Base-by-base conservation (phyloP, 345 rosid genomes). In the Eucalyptus erythrocorys region DNA sequence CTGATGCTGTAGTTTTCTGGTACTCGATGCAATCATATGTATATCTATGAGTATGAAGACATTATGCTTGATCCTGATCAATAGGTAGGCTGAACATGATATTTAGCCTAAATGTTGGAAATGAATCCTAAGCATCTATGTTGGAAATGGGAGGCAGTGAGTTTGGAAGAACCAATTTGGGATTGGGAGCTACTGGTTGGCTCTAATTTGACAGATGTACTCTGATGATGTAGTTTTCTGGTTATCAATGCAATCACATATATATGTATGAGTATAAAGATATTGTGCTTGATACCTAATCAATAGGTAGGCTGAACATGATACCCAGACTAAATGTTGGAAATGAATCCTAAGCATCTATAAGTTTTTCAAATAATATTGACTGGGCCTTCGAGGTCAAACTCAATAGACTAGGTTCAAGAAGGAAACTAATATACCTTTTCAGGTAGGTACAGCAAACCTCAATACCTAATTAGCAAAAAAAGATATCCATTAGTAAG, bases 301-400 rank as follows among this genome's bases (percentile, higher is more conserved):
- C 47, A 76, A 76, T 37, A 40, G 82, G 82, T 26, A 76, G 45
- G 47, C 15, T 1, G 5, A 76, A 37, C 45, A 76, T 21, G 45
- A 76, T 40, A 76, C 12, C 47, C 82, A 21, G 15, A 43, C 82
- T 37, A 76, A 37, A 76, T 21, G 27, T 37, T 76, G 27, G 27
- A 37, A 76, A 76, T 76, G 47, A 37, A 10, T 76, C 45, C 27
- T 76, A 10, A 76, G 47, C 47, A 76, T 21, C 45, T 51, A 51
- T 51, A 19, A 51, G 19, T 51, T 59, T 59, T 27, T 27, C 32
- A 12, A 26, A 12, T 59, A 59, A 59, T 26, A 59, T 59, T 59
- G 66, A 26, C 14, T 1, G 0, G n/a, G 66, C 4, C 66, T 12
- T 27, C 0, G 4, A 5, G 32, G 15, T 59, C 66, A 26, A 59